Conservation (phyloP, 1,284 basidiomycete genomes). For the Meripilus lineatus region DNA sequence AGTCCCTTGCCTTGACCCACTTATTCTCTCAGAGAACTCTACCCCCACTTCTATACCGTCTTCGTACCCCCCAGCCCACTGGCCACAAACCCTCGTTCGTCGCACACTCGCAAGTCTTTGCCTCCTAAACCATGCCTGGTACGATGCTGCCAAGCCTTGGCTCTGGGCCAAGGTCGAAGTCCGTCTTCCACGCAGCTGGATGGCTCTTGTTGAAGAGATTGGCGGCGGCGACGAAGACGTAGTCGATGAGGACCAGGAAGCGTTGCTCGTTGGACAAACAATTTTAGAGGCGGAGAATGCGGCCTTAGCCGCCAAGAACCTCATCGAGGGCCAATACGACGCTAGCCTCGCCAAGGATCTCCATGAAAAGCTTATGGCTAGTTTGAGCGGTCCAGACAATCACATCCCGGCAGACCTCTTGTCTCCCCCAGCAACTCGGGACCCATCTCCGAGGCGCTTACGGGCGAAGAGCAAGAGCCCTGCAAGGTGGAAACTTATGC, state of each 20-base stretch:
- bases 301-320: conserved; percentile 37
- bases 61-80: conserved; percentile 60
- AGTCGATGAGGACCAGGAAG: conserved; percentile 50
- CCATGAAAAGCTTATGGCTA: conserved; percentile 57
- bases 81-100: conserved; percentile 59
- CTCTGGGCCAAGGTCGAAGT: conserved; percentile 78
- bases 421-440: conserved; percentile 71
- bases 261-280: conserved; percentile 56
- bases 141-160: conserved; percentile 75
- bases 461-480: conserved; percentile 74
- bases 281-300: conserved; percentile 58
- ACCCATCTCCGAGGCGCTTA: conserved; percentile 71
- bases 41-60: conserved; percentile 63
- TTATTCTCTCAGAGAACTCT: conserved; percentile 42
- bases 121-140: conserved; percentile 70
- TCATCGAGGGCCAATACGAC: conserved; percentile 24
- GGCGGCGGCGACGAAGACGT: conserved; percentile 61
- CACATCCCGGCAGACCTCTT: conserved; percentile 70
- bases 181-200: conserved; percentile 72
- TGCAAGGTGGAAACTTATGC: conserved; percentile 74
- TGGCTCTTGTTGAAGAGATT: conserved; percentile 72
- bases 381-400: conserved; percentile 54
- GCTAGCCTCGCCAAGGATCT: conserved; percentile 44
- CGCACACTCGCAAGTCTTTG: conserved; percentile 63
- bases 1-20: conserved; percentile 63